Base-by-base conservation (phyloP, 208 protist genomes). In the Leishmania aethiopica region DNA sequence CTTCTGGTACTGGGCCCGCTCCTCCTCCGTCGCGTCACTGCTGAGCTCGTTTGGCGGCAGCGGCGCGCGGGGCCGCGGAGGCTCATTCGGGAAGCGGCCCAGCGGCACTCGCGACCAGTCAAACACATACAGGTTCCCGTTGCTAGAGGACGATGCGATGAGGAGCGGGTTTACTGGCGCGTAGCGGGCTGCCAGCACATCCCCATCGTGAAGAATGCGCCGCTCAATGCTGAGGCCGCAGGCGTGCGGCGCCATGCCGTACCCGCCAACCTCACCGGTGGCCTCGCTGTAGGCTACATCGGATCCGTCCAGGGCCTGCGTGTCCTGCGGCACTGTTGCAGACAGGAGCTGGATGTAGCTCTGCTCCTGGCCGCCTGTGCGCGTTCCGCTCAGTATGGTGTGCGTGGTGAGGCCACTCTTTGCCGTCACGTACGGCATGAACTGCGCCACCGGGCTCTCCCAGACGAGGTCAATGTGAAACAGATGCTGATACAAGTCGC, bases 261-360 rank as follows among this genome's bases (percentile, higher is more conserved):
- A 98, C 42, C 96, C 96, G 47, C 96, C 96, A 3, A 98, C 90
- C 83, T 98, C 96, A n/a, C 96, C 94, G 10, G 94, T 98, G 11
- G 89, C 93, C 35, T 97, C 93, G 83, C 85, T 92, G 84, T 91
- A 96, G 45, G 91, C 86, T 15, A 81, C 80, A 19, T 92, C 85
- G 19, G 80, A 82, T 8, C 79, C 82, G 75, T 95, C 90, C 40
- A 97, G 82, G 37, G 80, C 69, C 40, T 84, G 79, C 25, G 90
- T 81, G 71, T 90, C 81, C 62, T 77, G 78, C 15, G 96, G 94
- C 35, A 96, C 80, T 2, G 93, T 92, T 37, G 90, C 89, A 37
- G 83, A 88, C 28, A 98, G 88, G 67, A 98, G 53, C 80, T 96
- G 94, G 47, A 98, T 82, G 82, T 93, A 98, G 57, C 80, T 79